These are phyloP conservation scores for Pachysolen tannophilus DNA, from an alignment of 805 yeast species.

Conservation along the genomic window DNA sequence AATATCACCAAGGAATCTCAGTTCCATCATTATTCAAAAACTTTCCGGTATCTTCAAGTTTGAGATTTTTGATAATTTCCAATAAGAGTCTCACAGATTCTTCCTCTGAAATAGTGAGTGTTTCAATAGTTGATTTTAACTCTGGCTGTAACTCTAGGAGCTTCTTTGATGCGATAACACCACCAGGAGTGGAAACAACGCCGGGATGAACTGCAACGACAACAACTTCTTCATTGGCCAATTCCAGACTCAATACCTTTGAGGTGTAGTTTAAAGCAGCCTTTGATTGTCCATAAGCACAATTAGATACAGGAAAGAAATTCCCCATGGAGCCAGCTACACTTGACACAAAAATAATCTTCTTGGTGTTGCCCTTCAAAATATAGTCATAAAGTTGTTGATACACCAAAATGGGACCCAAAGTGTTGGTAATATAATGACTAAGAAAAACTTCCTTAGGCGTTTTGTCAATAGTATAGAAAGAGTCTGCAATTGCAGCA, in stretches of 20 bases:
- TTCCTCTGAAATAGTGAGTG: too few relatives aligned
- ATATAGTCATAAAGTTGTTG: conserved; percentile 22
- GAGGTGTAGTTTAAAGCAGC: conserved; percentile 25
- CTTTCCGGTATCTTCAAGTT: neutral
- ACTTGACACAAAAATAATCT: conserved; percentile 22
- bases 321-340: conserved; percentile 20
- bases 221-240: conserved; percentile 17
- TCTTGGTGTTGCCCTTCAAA: conserved; percentile 17
- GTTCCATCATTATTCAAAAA: neutral
- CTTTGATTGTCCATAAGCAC: conserved; percentile 28
- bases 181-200: too few relatives aligned
- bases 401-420: conserved; percentile 24
- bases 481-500: conserved; percentile 17
- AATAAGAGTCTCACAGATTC: too few relatives aligned
- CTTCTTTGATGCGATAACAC: too few relatives aligned
- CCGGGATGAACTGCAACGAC: conserved; percentile 23
- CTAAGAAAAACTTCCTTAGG: conserved; percentile 3
- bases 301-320: conserved; percentile 13
- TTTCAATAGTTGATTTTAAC: too few relatives aligned
- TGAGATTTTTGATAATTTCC: too few relatives aligned
- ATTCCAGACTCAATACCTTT: conserved; percentile 19
- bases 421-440: conserved; percentile 19
- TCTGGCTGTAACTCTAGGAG: too few relatives aligned
- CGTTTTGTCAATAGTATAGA: neutral
- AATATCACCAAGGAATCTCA: neutral